Percentiles rank a stretch among this genome's conserved stretches.
Evolutionary conservation across 73 alveolate genomes (phyloP).

Genomic region (Paraurostyla sp.): DNA sequence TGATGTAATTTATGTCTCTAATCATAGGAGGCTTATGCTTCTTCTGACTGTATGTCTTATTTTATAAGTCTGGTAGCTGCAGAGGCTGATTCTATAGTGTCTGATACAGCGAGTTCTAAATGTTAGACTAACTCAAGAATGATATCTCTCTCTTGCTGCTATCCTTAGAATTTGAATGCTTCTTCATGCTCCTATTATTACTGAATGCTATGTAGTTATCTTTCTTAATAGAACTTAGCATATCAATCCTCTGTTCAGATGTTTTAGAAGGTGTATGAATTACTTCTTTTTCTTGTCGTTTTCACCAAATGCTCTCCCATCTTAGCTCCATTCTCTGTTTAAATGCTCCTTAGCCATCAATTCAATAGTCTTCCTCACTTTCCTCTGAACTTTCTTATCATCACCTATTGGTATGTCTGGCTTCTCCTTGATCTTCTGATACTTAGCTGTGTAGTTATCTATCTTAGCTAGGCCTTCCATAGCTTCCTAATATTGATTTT

Average conservation of each 20-base stretch:
- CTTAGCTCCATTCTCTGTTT: background rate
- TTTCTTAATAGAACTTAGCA: background rate
- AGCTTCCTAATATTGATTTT: background rate
- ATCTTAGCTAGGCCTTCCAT: background rate
- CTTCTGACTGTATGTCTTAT: background rate
- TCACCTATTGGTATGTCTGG: background rate
- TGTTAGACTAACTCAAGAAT: background rate
- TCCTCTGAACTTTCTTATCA: background rate
- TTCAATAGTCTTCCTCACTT: background rate
- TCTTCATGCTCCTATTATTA: background rate
- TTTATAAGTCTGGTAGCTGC: constrained; percentile 10
- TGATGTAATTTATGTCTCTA: constrained; percentile 21
- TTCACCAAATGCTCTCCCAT: background rate
- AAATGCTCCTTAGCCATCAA: background rate
- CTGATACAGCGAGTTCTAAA: background rate
- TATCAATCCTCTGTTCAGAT: background rate
- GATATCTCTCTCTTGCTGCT: too few species aligned
- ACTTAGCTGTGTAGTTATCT: background rate
- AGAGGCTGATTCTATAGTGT: background rate
- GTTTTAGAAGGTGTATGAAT: background rate
- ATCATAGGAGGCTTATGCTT: background rate
- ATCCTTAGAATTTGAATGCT: background rate
- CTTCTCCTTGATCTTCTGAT: background rate
- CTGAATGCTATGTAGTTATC: background rate
- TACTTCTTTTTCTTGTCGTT: background rate